Evolutionary conservation across 1,139 yeast genomes (phyloP), one percentile per base, ranked within the genome.

Genomic region (Kodamaea anthophila): DNA sequence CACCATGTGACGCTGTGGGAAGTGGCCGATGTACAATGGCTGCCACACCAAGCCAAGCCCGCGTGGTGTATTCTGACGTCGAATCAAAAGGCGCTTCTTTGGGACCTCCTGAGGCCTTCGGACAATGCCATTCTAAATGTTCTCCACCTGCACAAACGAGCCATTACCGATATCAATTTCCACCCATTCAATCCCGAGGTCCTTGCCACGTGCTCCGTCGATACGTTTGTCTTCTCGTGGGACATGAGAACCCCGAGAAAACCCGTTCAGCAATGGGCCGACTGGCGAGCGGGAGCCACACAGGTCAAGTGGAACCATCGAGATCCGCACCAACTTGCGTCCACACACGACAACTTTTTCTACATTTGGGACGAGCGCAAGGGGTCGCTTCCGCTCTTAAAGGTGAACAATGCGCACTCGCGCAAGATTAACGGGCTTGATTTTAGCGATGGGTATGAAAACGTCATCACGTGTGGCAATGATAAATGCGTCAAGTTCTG

Each of bases 11-110:
- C 97, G 0, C 79, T 94, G 1, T 93, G 98, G 98, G 97, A 91
- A 53, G 98, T 91, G 2, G 96, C 98, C 0, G 96, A 91, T 51
- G 96, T 88, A 1, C 97, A 91, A 52, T 91, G 98, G 97, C 85
- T 94, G 3, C 96, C 97, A 0, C 94, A 86, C 49, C 66, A 71
- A 8, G 68, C 77, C 1, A 83, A 83, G 39, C 93, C 95, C 1
- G 70, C 82, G 11, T 87, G 96, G 95, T 87, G 93, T 31, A 81
- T 88, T 1, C 84, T 95, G 1, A 87, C 97, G 0, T 83, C 94
- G 2, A 91, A 91, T 52, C 98, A 91, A 49, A 88, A 91, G 55
- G 97, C 96, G 1, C 62, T 91, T 44, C 76, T 91, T 3, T 91
- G 98, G 98, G 93, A 91, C 54, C 59, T 91, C 40, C 76, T 84